Evolutionary conservation across 805 yeast species (phyloP), one percentile per base, ranked within the genome.

Genomic region (Maudiozyma bulderi): DNA sequence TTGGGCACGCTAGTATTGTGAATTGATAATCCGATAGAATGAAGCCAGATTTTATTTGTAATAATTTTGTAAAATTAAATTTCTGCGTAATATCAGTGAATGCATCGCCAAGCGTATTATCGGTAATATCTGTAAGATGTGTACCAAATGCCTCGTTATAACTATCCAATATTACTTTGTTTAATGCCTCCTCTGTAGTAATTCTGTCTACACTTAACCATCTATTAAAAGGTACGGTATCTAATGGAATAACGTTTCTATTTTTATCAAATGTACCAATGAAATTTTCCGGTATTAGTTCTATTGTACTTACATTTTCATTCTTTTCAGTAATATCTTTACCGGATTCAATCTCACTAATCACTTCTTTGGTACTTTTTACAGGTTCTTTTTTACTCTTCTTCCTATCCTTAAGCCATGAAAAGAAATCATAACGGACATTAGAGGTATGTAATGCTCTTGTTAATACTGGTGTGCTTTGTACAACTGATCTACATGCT

Each of bases 351-450:
- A 69, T 70, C 41, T 67, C 65, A 14, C 58, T 54, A 10, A 70
- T 70, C 15, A 70, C 59, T 31, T 66, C 64, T 46, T 62, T 54
- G 1, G 69, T 64, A 38, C 49, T 47, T 55, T 26, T 49, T 42
- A 33, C 35, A 53, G 28, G 42, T 48, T 15, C 44, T 6, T 54
- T 46, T 34, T 54, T 52, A 32, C 62, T 58, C 47, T 59, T 62
- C 47, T 59, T 62, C 55, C 64, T 68, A 44, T 57, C 54, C 45
- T 60, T 66, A 50, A 71, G 67, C 75, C 75, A 71, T 40, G 70
- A 68, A 63, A 70, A 58, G 54, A 70, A 67, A 29, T 71, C 45
- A 26, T 38, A 48, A 13, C 43, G 14, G 5, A 38, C 42, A 3
- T 34, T 28, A 2, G 49, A 30, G 6, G 33, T 26, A n/a, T 48